Evolutionary conservation across 495 filamentous ascomycete species (phyloP), one percentile per base, ranked within the genome.

Genomic region (Cudoniella acicularis): DNA sequence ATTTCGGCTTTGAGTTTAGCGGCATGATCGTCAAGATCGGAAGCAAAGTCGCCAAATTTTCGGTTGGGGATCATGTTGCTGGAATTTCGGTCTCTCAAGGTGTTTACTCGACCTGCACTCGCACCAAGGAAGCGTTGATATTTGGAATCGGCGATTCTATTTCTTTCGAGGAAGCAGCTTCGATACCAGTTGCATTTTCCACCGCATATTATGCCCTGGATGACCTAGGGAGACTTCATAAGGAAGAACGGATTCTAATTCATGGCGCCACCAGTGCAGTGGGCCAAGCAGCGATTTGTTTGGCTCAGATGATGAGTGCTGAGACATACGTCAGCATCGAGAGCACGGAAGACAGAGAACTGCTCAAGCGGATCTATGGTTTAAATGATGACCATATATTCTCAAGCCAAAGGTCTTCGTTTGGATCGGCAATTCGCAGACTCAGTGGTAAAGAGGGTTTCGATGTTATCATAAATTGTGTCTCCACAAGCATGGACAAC

Each of bases 201-300:
- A 85, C 83, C 0, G 85, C 85, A 0, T 83, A 83, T 58, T 80
- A 88, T 67, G 73, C 78, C 0, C 26, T 83, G 9, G 49, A 79
- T 30, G 73, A 81, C 42, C 69, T 78, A 16, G 79, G 72, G 13
- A 65, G 75, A 2, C 70, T 82, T 1, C 49, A 57, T 10, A 70
- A 76, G 8, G 83, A 72, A 25, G 83, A 89, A 61, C 78, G 69
- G 8, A 77, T 87, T 1, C 72, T 89, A 20, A 83, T 89, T 51
- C 81, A 87, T 58, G 73, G 73, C 1, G 86, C 78, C 16, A 72
- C 83, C 3, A 81, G 83, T 20, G 79, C 75, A 2, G 74, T 86
- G 1, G 85, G 85, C 3, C 83, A 87, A 64, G 83, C 83, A 16
- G 78, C 84, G 8, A 83, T 88, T 54, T 67, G 69, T 22, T 48